These are phyloP conservation scores for Penicillium sp. DNA, from an alignment of 2,329 filamentous ascomycete genomes.

Conservation along the genomic window DNA sequence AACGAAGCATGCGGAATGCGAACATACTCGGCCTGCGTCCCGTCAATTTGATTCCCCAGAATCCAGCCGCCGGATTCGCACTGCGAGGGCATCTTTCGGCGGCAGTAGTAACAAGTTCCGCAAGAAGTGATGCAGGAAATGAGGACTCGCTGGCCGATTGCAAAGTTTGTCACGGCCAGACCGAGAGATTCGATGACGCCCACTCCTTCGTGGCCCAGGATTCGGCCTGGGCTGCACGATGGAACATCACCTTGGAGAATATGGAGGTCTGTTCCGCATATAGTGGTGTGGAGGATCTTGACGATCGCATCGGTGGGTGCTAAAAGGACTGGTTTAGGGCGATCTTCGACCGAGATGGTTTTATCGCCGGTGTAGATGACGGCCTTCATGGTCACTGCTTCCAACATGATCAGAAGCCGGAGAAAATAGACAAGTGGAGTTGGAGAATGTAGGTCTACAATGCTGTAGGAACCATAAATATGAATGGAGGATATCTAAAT, in stretches of 20 bases:
- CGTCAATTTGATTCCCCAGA: constrained; percentile 49
- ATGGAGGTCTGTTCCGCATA: background rate
- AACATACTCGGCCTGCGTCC: constrained; percentile 52
- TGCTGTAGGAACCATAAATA: too few relatives aligned
- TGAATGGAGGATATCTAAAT: too few relatives aligned
- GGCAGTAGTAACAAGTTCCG: background rate
- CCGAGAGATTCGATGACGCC: background rate
- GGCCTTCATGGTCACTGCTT: background rate
- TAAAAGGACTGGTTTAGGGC: background rate
- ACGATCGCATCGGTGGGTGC: background rate
- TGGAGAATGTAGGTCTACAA: too few relatives aligned
- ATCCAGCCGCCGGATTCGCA: constrained; percentile 52
- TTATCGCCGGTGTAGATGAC: too few relatives aligned
- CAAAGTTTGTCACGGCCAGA: background rate
- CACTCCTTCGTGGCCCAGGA: background rate
- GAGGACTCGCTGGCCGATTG: background rate
- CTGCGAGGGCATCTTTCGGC: constrained; percentile 47
- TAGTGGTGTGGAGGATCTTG: background rate
- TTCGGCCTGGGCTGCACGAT: background rate
- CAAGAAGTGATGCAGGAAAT: background rate
- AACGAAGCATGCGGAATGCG: constrained; percentile 40
- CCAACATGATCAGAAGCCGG: background rate
- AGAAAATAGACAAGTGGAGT: too few relatives aligned
- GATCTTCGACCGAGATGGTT: background rate
- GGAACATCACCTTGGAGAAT: background rate